Evolutionary conservation across 345 rosid species (phyloP).

Genomic region (Hibiscus trionum): DNA sequence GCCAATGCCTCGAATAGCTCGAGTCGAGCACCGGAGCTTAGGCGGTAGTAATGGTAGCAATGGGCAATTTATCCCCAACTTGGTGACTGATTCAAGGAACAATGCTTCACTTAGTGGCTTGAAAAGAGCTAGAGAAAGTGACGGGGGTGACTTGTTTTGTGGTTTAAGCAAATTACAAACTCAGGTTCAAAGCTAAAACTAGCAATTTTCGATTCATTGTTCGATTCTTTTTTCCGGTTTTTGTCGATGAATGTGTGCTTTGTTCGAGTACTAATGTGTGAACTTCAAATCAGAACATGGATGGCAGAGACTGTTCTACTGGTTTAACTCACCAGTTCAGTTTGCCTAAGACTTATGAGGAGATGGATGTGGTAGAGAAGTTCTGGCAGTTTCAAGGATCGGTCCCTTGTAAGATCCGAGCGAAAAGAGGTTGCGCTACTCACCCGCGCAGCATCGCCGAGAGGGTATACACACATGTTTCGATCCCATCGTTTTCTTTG

Average conservation of each 20-base stretch:
- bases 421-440: conserved; percentile 85
- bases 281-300: conserved; percentile 28
- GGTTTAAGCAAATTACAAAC: conserved; percentile 19
- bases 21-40: conserved; percentile 6
- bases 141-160: conserved; percentile 17
- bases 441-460: conserved; percentile 97
- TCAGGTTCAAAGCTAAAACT: conserved; percentile 24
- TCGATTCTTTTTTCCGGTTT: neutral
- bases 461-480: conserved; percentile 46
- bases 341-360: conserved; percentile 49
- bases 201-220: neutral
- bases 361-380: conserved; percentile 23
- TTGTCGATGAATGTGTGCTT: neutral
- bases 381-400: conserved; percentile 52
- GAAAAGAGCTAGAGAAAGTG: conserved; percentile 26
- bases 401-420: conserved; percentile 74
- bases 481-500: neutral
- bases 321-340: conserved; percentile 63
- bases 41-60: neutral
- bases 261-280: neutral
- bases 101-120: conserved; percentile 21
- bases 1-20: conserved; percentile 29
- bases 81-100: conserved; percentile 28
- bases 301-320: conserved; percentile 30
- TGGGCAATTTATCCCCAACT: conserved; percentile 25